phyloP scores from a whole-genome alignment of 2,329 filamentous ascomycete species.

The Byssothecium circinans region DNA sequence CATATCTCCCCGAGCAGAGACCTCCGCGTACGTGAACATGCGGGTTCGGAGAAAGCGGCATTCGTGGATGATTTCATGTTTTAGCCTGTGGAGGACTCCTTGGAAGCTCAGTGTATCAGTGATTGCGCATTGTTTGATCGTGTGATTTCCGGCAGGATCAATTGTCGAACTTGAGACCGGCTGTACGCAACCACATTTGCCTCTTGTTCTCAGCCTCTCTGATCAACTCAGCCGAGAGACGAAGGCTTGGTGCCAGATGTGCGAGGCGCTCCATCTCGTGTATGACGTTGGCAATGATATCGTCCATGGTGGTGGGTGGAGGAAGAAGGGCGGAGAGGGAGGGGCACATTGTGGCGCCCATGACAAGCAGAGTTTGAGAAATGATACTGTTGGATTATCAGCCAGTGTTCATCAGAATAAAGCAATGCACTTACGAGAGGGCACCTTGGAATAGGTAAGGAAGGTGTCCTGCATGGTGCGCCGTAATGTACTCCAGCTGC shows the following conservation, averaged over 20 bases:
- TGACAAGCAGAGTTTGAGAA: conserved; percentile 77
- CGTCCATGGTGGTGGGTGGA: conserved; percentile 62
- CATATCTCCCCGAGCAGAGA: not conserved
- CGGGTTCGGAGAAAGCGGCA: no score
- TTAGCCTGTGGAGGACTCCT: no score
- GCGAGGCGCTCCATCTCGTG: conserved; percentile 74
- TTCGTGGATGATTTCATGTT: no score
- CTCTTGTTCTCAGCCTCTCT: conserved; percentile 73
- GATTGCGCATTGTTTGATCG: not conserved
- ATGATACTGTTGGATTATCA: conserved; percentile 63
- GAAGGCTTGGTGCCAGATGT: conserved; percentile 73
- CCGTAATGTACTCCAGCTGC: conserved; percentile 76
- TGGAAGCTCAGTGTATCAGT: no score
- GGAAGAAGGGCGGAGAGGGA: conserved; percentile 68
- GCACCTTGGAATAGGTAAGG: conserved; percentile 86
- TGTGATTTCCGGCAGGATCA: conserved; percentile 22
- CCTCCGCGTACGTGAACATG: not conserved
- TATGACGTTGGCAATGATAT: conserved; percentile 77
- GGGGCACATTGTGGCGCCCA: conserved; percentile 81
- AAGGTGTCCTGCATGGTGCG: conserved; percentile 80
- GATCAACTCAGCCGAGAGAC: conserved; percentile 76
- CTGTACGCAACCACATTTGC: conserved; percentile 57
- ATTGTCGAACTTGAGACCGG: conserved; percentile 42
- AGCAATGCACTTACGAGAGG: conserved; percentile 49
- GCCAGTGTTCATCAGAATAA: not conserved